A percentile compares a stretch with the other conserved stretches of the same genome.
Evolutionary conservation across 345 rosid genomes (phyloP).

Genomic region (Pistacia atlantica): DNA sequence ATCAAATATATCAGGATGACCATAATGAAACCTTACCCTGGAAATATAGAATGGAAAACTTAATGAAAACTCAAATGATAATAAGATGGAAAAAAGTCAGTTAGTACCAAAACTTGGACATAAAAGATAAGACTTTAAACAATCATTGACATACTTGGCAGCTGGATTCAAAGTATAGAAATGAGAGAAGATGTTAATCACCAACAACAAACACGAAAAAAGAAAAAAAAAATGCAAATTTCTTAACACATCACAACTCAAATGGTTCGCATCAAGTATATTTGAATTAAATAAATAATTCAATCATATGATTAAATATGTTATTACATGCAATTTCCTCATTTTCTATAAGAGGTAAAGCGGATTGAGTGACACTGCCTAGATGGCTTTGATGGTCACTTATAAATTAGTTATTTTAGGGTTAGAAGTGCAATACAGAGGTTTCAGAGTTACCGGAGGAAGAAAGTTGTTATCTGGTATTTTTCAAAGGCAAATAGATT

Average conservation of each 20-base stretch:
- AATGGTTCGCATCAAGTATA: neutral
- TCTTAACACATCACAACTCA: neutral
- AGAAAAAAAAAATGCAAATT: too few relatives aligned
- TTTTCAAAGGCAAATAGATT: too few relatives aligned
- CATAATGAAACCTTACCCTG: constrained; percentile 99
- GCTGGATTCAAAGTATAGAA: neutral
- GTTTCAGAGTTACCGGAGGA: neutral
- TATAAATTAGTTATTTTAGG: neutral
- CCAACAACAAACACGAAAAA: neutral
- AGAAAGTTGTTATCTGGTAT: too few relatives aligned
- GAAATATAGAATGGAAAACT: constrained; percentile 20
- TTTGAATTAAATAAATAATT: neutral
- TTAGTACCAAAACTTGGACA: neutral
- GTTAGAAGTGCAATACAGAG: neutral
- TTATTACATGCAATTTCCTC: neutral
- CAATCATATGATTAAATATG: neutral
- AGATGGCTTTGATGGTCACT: neutral
- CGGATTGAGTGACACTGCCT: neutral
- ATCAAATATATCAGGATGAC: constrained; percentile 98
- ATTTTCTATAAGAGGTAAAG: too few relatives aligned
- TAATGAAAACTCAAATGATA: constrained; percentile 20
- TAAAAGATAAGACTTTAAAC: too few relatives aligned
- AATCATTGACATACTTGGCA: neutral
- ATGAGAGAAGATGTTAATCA: constrained; percentile 1
- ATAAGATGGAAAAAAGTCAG: constrained; percentile 1